phyloP scores from a whole-genome alignment of 75 land plant genomes.

The Picea glauca region DNA sequence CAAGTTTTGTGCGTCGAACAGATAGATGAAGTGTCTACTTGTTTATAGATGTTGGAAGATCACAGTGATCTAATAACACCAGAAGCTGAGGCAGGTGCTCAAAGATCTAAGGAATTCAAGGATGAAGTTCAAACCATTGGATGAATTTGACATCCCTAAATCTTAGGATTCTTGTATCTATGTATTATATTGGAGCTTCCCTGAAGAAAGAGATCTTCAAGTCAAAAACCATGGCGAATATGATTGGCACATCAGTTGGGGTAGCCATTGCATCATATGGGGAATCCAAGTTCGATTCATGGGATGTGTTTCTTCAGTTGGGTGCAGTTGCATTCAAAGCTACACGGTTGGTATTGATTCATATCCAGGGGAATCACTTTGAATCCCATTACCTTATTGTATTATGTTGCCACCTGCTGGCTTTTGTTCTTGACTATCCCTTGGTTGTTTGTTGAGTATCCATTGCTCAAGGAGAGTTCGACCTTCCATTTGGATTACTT shows the following conservation, averaged over 20 bases:
- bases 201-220: constrained; percentile 68
- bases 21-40: too few relatives aligned
- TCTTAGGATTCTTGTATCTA: constrained; percentile 43
- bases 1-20: too few relatives aligned
- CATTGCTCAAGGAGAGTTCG: constrained; percentile 44
- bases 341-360: constrained; percentile 83
- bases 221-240: constrained; percentile 65
- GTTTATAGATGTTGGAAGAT: too few relatives aligned
- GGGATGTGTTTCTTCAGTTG: constrained; percentile 77
- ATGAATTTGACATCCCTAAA: too few relatives aligned
- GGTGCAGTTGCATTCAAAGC: constrained; percentile 89
- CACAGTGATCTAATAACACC: too few relatives aligned
- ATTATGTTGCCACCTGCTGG: constrained; percentile 94
- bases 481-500: constrained; percentile 62
- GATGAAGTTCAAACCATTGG: too few relatives aligned
- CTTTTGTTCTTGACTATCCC: constrained; percentile 74
- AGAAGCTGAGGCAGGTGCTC: too few relatives aligned
- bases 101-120: too few relatives aligned
- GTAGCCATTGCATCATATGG: constrained; percentile 94
- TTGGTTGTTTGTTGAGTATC: constrained; percentile 84
- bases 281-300: constrained; percentile 73
- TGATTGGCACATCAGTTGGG: constrained; percentile 82
- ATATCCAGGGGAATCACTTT: constrained; percentile 85
- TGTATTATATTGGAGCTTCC: constrained; percentile 68
- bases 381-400: constrained; percentile 89